phyloP scores from a whole-genome alignment of 2,329 filamentous ascomycete genomes.

The Byssochlamys sp. region DNA sequence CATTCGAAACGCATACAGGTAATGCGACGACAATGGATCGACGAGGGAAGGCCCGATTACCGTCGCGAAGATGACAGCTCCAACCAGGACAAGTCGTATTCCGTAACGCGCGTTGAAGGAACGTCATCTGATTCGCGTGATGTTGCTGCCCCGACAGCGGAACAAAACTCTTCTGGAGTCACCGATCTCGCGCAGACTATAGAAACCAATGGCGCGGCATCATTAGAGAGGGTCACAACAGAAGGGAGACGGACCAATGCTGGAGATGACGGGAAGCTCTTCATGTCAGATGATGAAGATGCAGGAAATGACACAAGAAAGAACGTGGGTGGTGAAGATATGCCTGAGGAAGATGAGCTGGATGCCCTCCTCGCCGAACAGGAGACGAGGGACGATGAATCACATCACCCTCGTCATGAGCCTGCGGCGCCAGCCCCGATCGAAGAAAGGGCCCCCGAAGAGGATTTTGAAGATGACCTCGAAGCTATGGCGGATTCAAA shows the following conservation, averaged over 20 bases:
- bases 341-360: background rate
- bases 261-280: slow-evolving; percentile 14
- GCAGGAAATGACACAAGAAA: slow-evolving; percentile 5
- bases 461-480: slow-evolving; percentile 53
- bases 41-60: slow-evolving; percentile 47
- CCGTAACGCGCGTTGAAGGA: slow-evolving; percentile 4
- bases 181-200: background rate
- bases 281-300: slow-evolving; percentile 21
- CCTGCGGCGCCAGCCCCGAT: slow-evolving; percentile 25
- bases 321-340: background rate
- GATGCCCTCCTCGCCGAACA: background rate
- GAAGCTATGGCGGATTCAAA: slow-evolving; percentile 49
- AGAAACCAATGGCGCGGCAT: background rate
- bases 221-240: background rate
- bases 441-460: slow-evolving; percentile 21
- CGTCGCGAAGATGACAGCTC: slow-evolving; percentile 2
- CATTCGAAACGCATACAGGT: slow-evolving; percentile 70
- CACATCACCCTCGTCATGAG: background rate
- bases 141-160: background rate
- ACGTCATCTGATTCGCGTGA: background rate
- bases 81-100: slow-evolving; percentile 3
- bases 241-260: background rate
- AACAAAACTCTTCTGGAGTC: background rate
- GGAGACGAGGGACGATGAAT: background rate
- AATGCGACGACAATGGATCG: slow-evolving; percentile 72